A percentile compares a stretch with the other conserved stretches of the same genome.
Conservation (phyloP, 495 filamentous ascomycete species). For the Tuber magnatum region DNA sequence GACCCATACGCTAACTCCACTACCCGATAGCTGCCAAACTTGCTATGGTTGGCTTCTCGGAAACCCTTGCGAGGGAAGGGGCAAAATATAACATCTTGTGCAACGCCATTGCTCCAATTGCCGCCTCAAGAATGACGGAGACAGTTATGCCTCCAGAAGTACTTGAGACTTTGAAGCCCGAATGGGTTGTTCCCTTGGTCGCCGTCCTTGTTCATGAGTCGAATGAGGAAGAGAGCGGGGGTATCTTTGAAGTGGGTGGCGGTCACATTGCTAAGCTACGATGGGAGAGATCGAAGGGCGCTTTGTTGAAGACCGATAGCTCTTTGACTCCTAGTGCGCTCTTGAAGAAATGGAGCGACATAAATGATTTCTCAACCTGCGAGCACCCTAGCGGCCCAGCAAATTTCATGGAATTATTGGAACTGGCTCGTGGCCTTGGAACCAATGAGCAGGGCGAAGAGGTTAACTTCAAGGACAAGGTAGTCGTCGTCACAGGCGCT, state of each 20-base stretch:
- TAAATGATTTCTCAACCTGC: constrained; percentile 78
- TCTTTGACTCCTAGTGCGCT: constrained; percentile 82
- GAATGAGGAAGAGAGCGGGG: constrained; percentile 75
- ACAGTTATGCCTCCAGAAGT: constrained; percentile 96
- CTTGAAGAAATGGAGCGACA: constrained; percentile 77
- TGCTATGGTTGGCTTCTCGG: constrained; percentile 93
- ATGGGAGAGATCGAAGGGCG: constrained; percentile 91
- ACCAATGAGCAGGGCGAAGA: constrained; percentile 68
- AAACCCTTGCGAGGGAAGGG: constrained; percentile 96
- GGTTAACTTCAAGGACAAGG: constrained; percentile 81
- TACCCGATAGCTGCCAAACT: constrained; percentile 72
- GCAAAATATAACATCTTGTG: constrained; percentile 95
- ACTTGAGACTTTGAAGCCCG: constrained; percentile 79
- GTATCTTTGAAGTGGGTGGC: constrained; percentile 90
- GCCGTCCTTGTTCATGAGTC: constrained; percentile 82
- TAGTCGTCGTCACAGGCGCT: constrained; percentile 86
- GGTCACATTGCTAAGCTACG: constrained; percentile 88
- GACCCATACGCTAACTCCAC: constrained; percentile 8
- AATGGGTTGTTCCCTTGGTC: constrained; percentile 93
- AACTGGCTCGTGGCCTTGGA: constrained; percentile 72
- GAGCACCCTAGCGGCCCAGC: constrained; percentile 78
- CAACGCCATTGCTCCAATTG: constrained; percentile 95
- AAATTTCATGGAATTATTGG: constrained; percentile 80
- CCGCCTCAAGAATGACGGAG: constrained; percentile 92
- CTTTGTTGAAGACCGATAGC: constrained; percentile 81